Conservation (phyloP, 164 flowering plant genomes). For the Taxillus chinensis region DNA sequence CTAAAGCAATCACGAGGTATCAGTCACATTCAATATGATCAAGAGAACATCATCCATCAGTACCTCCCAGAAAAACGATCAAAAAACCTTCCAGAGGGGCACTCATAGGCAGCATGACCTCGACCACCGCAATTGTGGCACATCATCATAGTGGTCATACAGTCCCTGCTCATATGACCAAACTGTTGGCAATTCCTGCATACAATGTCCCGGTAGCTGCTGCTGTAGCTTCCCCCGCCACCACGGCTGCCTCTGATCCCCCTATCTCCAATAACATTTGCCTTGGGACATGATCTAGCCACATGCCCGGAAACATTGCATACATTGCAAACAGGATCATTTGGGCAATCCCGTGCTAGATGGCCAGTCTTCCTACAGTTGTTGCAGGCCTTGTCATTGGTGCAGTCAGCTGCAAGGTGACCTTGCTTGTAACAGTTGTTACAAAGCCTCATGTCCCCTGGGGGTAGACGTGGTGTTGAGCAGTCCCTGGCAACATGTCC, state of each 20-base stretch:
- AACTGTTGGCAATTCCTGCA: background rate
- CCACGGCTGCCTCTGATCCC: background rate
- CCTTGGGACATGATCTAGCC: background rate
- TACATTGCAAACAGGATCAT: conserved; percentile 55
- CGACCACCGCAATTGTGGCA: background rate
- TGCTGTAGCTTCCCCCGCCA: background rate
- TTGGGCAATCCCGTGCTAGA: conserved; percentile 46
- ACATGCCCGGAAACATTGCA: conserved; percentile 23
- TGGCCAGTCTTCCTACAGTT: conserved; percentile 52
- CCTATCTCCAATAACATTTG: background rate
- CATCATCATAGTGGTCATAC: background rate
- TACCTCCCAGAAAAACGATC: background rate
- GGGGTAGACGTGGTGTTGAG: conserved; percentile 20
- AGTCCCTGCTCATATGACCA: conserved; percentile 4
- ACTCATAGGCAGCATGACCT: background rate
- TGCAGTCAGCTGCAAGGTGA: conserved; percentile 39
- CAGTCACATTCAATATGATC: too few species aligned
- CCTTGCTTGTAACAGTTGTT: conserved; percentile 45
- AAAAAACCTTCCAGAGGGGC: background rate
- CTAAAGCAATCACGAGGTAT: too few species aligned
- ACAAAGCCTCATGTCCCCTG: conserved; percentile 35
- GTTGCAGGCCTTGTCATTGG: conserved; percentile 49
- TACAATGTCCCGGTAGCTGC: background rate
- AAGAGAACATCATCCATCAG: too few species aligned
- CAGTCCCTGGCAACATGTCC: conserved; percentile 48